Evolutionary conservation across 2,329 filamentous ascomycete species (phyloP).

Genomic region (Pseudogymnoascus destructans): DNA sequence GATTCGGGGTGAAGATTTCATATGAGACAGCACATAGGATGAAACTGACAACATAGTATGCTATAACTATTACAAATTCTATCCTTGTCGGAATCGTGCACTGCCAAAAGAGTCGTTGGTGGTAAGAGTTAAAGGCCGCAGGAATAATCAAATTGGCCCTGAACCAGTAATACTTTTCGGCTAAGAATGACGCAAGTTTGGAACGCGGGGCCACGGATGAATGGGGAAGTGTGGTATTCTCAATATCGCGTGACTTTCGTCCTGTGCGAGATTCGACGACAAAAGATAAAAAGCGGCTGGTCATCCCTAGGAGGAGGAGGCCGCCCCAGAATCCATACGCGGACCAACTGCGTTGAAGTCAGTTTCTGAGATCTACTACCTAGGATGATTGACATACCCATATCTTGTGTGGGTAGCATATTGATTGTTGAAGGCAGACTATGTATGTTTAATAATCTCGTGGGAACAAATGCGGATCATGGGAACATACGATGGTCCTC

Average conservation of each 20-base stretch:
- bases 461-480: not conserved
- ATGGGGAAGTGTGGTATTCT: not conserved
- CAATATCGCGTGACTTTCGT: not conserved
- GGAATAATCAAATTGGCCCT: slow-evolving; percentile 8
- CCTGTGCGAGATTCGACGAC: not conserved
- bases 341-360: not conserved
- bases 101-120: slow-evolving; percentile 12
- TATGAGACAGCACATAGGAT: slow-evolving; percentile 29
- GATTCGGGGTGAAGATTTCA: slow-evolving; percentile 21
- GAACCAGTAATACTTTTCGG: not conserved
- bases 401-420: slow-evolving; percentile 1
- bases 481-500: slow-evolving; percentile 1
- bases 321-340: slow-evolving; percentile 6
- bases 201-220: not conserved
- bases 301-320: not conserved
- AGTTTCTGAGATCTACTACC: not conserved
- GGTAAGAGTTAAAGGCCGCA: not conserved
- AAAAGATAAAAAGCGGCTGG: not conserved
- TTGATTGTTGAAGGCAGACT: slow-evolving; percentile 7
- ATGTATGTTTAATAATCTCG: not conserved
- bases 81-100: slow-evolving; percentile 33
- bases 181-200: not conserved
- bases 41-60: slow-evolving; percentile 30
- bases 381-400: not conserved
- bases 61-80: slow-evolving; percentile 30